These are phyloP conservation scores for Plantago coronopus DNA, from an alignment of 305 asterid species.

Conservation along the genomic window DNA sequence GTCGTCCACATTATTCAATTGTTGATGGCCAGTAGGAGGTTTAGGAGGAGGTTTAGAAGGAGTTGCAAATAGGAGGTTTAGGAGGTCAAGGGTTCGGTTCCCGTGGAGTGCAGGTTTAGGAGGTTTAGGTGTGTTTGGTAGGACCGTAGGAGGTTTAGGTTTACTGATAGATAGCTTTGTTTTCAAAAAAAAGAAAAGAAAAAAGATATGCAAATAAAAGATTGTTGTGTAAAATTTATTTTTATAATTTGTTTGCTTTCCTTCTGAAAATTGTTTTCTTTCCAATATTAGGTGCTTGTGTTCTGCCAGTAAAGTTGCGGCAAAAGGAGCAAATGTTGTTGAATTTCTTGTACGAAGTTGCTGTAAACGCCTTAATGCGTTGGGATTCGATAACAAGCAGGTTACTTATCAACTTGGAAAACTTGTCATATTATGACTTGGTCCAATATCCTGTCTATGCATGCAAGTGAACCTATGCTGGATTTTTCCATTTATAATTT, in stretches of 20 bases:
- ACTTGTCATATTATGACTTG: constrained; percentile 15
- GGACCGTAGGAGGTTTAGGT: too few relatives aligned
- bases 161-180: too few relatives aligned
- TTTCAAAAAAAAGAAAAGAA: too few relatives aligned
- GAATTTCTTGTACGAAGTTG: constrained; percentile 83
- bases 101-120: too few relatives aligned
- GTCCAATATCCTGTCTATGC: constrained; percentile 13
- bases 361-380: constrained; percentile 71
- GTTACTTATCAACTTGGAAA: constrained; percentile 35
- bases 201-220: too few relatives aligned
- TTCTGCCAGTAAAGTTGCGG: constrained; percentile 80
- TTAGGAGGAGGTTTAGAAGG: too few relatives aligned
- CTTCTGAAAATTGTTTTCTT: constrained; percentile 16
- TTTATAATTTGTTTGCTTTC: not conserved
- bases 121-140: too few relatives aligned
- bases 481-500: not conserved
- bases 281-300: constrained; percentile 82
- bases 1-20: not conserved
- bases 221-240: not conserved
- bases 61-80: too few relatives aligned
- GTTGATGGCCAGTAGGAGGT: not conserved
- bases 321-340: constrained; percentile 72
- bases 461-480: constrained; percentile 13
- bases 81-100: too few relatives aligned
- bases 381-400: constrained; percentile 85